A percentile compares a stretch with the other conserved stretches of the same genome.
These are phyloP conservation scores for Aureobasidium namibiae DNA, from an alignment of 2,329 filamentous ascomycete species.

Conservation along the genomic window DNA sequence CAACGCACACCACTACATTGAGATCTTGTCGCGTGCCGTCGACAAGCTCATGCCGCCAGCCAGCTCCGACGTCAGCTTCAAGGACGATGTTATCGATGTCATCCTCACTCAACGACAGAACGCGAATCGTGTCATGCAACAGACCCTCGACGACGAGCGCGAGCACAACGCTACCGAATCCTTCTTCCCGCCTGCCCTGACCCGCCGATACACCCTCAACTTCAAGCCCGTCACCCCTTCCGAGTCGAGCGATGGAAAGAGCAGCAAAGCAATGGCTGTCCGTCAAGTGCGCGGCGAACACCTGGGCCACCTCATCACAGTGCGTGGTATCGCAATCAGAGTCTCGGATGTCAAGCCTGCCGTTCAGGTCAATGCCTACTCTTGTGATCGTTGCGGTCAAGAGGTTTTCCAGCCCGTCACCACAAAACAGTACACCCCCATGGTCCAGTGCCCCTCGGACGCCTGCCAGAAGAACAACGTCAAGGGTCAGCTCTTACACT, in stretches of 20 bases:
- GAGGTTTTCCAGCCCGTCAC: constrained; percentile 96
- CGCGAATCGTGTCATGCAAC: constrained; percentile 67
- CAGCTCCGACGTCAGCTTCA: constrained; percentile 77
- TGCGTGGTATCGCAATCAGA: constrained; percentile 86
- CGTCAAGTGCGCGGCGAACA: constrained; percentile 89
- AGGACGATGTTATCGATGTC: constrained; percentile 94
- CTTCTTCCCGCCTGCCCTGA: constrained; percentile 85
- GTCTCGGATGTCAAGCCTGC: constrained; percentile 97
- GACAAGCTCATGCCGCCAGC: constrained; percentile 79
- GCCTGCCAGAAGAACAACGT: constrained; percentile 86
- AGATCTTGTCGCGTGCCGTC: constrained; percentile 79
- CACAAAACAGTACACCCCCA: constrained; percentile 81
- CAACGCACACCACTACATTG: constrained; percentile 93
- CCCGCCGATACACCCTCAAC: constrained; percentile 86
- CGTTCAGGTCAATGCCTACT: constrained; percentile 96
- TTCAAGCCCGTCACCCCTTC: constrained; percentile 85
- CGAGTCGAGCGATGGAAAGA: constrained; percentile 51
- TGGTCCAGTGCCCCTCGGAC: constrained; percentile 79
- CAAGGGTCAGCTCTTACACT: constrained; percentile 83
- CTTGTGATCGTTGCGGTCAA: constrained; percentile 89
- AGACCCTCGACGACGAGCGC: constrained; percentile 30
- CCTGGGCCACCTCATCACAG: constrained; percentile 84
- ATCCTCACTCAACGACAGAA: constrained; percentile 87
- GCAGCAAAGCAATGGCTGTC: constrained; percentile 67
- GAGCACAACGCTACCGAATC: constrained; percentile 58